Evolutionary conservation across 116 monocot genomes (phyloP).

Genomic region (Zostera marina): DNA sequence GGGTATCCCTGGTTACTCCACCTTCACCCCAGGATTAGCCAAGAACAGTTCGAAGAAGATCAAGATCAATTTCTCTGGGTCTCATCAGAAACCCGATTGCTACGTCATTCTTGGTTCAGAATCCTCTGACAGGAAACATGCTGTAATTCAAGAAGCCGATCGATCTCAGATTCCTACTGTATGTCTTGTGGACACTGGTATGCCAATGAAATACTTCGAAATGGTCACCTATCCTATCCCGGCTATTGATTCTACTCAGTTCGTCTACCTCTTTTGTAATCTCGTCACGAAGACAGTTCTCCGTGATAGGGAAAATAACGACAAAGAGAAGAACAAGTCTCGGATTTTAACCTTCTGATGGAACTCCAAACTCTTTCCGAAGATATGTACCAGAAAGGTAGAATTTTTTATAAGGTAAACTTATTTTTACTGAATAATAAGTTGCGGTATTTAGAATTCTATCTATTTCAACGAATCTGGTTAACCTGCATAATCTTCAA

Average conservation of each 20-base stretch:
- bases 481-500: too few relatives aligned
- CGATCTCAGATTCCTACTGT: constrained; percentile 9
- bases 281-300: constrained; percentile 8
- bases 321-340: neutral
- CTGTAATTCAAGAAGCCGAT: constrained; percentile 8
- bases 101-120: constrained; percentile 7
- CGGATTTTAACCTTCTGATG: neutral
- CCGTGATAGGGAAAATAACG: neutral
- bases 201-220: constrained; percentile 8
- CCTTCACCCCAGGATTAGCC: constrained; percentile 5
- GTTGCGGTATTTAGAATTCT: too few relatives aligned
- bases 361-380: too few relatives aligned
- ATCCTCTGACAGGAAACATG: constrained; percentile 8
- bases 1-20: constrained; percentile 12
- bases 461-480: too few relatives aligned
- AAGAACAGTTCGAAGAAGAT: constrained; percentile 6
- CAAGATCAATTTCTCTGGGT: constrained; percentile 2
- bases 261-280: constrained; percentile 10
- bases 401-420: too few relatives aligned
- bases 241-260: constrained; percentile 4
- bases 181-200: constrained; percentile 5
- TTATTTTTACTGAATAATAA: too few relatives aligned
- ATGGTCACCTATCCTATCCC: constrained; percentile 10
- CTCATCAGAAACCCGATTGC: constrained; percentile 10
- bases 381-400: too few relatives aligned